A percentile compares a stretch with the other conserved stretches of the same genome.
Evolutionary conservation across 148 eudicot species (phyloP).

Genomic region (Spergularia bocconei): DNA sequence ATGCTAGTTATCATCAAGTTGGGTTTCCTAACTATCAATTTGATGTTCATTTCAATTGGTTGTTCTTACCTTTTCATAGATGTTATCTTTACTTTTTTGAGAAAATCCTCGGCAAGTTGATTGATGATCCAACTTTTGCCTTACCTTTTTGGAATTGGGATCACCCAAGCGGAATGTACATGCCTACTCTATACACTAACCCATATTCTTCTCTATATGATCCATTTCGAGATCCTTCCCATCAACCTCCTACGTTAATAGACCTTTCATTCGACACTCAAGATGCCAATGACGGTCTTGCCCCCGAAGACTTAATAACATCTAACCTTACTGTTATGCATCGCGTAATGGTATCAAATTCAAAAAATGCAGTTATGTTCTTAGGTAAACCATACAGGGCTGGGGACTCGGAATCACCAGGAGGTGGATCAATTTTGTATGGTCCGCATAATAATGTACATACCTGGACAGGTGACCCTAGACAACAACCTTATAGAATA

Average conservation of each 20-base stretch:
- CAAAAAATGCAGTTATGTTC: constrained; percentile 44
- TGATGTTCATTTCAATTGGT: constrained; percentile 74
- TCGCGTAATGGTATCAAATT: constrained; percentile 18
- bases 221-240: constrained; percentile 39
- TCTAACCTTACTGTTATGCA: constrained; percentile 13
- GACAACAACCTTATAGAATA: constrained; percentile 43
- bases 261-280: constrained; percentile 48
- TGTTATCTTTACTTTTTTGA: constrained; percentile 68
- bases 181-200: constrained; percentile 48
- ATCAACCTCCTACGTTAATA: constrained; percentile 45
- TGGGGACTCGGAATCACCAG: constrained; percentile 48
- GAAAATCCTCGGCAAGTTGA: constrained; percentile 49
- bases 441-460: constrained; percentile 63
- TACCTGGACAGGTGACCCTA: constrained; percentile 51
- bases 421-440: constrained; percentile 49
- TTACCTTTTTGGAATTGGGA: constrained; percentile 92
- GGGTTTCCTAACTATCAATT: constrained; percentile 60
- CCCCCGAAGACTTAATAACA: neutral
- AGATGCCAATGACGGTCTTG: constrained; percentile 7
- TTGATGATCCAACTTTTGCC: constrained; percentile 69
- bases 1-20: constrained; percentile 65
- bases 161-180: constrained; percentile 49
- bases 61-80: constrained; percentile 80
- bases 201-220: constrained; percentile 45
- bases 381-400: constrained; percentile 51